Evolutionary conservation across 1,284 basidiomycete genomes (phyloP).

Genomic region (Moniliella sp.): DNA sequence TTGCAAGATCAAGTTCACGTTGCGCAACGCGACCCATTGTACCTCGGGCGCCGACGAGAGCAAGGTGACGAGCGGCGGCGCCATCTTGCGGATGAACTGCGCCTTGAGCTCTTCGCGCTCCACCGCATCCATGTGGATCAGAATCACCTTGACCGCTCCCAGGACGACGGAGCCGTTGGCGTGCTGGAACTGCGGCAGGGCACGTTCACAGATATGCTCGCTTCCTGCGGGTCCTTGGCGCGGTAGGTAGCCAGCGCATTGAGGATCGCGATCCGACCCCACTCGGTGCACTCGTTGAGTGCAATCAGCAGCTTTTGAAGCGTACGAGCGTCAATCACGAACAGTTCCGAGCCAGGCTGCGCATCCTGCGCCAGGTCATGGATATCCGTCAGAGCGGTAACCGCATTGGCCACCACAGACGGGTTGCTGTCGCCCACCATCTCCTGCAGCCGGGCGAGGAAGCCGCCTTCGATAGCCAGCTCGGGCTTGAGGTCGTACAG

Average conservation of each 20-base stretch:
- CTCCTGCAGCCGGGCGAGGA: constrained; percentile 58
- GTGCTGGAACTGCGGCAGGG: constrained; percentile 94
- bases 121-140: constrained; percentile 44
- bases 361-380: constrained; percentile 40
- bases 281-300: constrained; percentile 92
- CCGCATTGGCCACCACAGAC: constrained; percentile 86
- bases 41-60: constrained; percentile 47
- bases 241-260: constrained; percentile 65
- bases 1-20: constrained; percentile 86
- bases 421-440: constrained; percentile 88
- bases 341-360: constrained; percentile 39
- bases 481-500: constrained; percentile 89
- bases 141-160: constrained; percentile 81
- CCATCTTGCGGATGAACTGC: constrained; percentile 82
- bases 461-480: constrained; percentile 79
- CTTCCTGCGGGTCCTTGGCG: constrained; percentile 60
- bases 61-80: constrained; percentile 63
- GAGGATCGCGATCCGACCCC: constrained; percentile 82
- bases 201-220: constrained; percentile 93
- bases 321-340: constrained; percentile 57
- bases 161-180: constrained; percentile 83
- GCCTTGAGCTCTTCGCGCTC: constrained; percentile 64
- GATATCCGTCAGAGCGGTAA: constrained; percentile 80
- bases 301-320: constrained; percentile 79
- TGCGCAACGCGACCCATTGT: constrained; percentile 78